Evolutionary conservation across 1,139 yeast genomes (phyloP).

Genomic region (Saccharomyces uvarum): DNA sequence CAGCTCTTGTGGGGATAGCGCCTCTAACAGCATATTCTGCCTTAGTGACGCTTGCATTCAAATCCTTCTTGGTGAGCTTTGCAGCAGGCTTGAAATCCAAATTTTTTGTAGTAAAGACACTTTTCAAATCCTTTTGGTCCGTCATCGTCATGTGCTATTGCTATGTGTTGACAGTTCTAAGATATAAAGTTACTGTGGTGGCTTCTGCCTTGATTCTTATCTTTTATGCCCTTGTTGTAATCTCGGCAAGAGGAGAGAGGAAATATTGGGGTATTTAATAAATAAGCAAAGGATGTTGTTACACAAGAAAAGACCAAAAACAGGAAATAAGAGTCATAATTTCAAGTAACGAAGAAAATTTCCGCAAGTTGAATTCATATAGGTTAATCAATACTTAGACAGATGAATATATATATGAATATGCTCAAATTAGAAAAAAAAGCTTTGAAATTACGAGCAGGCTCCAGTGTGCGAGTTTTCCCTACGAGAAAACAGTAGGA

Average conservation of each 20-base stretch:
- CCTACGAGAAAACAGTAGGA: not conserved
- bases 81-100: constrained; percentile 21
- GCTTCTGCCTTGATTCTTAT: constrained; percentile 2
- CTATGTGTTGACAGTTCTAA: not conserved
- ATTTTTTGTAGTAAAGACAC: constrained; percentile 4
- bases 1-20: constrained; percentile 80
- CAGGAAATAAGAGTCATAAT: not conserved
- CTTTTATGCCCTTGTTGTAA: constrained; percentile 1
- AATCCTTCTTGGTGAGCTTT: constrained; percentile 40
- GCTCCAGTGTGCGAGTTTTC: not conserved
- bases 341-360: not conserved
- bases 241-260: not conserved
- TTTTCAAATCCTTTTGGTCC: not conserved
- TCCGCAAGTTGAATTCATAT: too few species aligned
- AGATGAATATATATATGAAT: not conserved
- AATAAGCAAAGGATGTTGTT: not conserved
- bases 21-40: constrained; percentile 97
- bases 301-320: not conserved
- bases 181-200: not conserved
- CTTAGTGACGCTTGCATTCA: constrained; percentile 65
- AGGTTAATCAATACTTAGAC: not conserved
- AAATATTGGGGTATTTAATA: constrained; percentile 14
- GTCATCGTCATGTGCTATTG: not conserved
- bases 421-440: not conserved
- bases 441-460: not conserved